These are phyloP conservation scores for Stemphylium beticola DNA, from an alignment of 2,329 filamentous ascomycete genomes.

Conservation along the genomic window DNA sequence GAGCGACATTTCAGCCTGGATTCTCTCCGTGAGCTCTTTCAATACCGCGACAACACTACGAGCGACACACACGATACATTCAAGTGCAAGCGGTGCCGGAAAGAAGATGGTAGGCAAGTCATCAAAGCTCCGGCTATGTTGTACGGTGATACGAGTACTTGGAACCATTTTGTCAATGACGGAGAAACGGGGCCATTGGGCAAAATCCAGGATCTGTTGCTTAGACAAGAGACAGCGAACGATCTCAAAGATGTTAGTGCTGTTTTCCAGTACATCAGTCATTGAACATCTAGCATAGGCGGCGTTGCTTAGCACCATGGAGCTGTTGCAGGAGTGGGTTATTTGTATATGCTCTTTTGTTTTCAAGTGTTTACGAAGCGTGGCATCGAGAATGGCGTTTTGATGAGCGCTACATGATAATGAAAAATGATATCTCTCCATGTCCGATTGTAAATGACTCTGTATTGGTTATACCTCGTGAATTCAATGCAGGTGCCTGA, in stretches of 20 bases:
- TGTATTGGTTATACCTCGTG: too few relatives aligned
- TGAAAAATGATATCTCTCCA: neutral
- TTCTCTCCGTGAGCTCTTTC: conserved; percentile 89
- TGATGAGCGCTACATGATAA: neutral
- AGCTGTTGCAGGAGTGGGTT: neutral
- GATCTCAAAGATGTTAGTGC: conserved; percentile 75
- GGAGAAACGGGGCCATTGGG: conserved; percentile 70
- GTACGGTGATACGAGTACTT: conserved; percentile 98
- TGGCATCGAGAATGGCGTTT: neutral
- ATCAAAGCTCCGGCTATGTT: conserved; percentile 94
- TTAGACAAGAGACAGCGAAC: conserved; percentile 83
- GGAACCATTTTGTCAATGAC: conserved; percentile 95
- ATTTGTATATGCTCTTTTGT: conserved; percentile 3
- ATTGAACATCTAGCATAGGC: conserved; percentile 55
- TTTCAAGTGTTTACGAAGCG: conserved; percentile 1
- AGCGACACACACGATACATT: conserved; percentile 99
- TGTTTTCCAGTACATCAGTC: conserved; percentile 98
- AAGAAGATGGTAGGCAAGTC: conserved; percentile 82
- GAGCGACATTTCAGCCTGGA: conserved; percentile 96
- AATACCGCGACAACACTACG: conserved; percentile 81
- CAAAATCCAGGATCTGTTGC: conserved; percentile 86
- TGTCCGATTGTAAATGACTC: neutral
- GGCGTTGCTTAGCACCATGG: neutral
- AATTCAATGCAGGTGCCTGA: too few relatives aligned
- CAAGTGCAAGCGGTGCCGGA: conserved; percentile 91